phyloP scores from a whole-genome alignment of 2,329 filamentous ascomycete species.

The Didymella segeticola region DNA sequence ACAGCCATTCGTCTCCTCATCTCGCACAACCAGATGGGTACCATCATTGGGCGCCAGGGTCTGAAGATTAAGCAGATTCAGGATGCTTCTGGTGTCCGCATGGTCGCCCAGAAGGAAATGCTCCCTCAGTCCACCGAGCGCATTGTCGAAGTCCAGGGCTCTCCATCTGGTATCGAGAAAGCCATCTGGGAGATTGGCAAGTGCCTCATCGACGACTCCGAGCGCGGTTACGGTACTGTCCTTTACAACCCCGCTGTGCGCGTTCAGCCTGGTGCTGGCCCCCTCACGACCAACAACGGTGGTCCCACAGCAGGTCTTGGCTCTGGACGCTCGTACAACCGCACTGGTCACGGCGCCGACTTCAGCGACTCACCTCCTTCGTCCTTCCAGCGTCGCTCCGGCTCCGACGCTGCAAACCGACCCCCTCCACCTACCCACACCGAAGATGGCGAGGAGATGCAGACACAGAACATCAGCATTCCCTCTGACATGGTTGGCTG shows the following conservation, averaged over 20 bases:
- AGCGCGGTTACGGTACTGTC: conserved; percentile 94
- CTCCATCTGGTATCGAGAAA: conserved; percentile 92
- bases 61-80: conserved; percentile 99
- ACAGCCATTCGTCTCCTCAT: conserved; percentile 96
- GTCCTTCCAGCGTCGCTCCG: conserved; percentile 76
- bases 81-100: conserved; percentile 93
- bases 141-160: conserved; percentile 95
- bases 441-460: conserved; percentile 96
- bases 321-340: conserved; percentile 74
- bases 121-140: conserved; percentile 97
- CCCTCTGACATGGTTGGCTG: conserved; percentile 99
- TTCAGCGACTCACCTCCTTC: conserved; percentile 80
- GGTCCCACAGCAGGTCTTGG: conserved; percentile 59
- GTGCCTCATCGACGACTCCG: conserved; percentile 96
- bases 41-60: conserved; percentile 95
- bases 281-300: conserved; percentile 59
- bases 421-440: conserved; percentile 83
- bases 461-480: conserved; percentile 99
- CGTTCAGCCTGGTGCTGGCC: conserved; percentile 69
- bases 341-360: conserved; percentile 95
- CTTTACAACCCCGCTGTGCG: conserved; percentile 96
- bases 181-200: conserved; percentile 99
- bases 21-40: conserved; percentile 99
- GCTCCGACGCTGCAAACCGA: conserved; percentile 79
- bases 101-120: conserved; percentile 99